Conservation (phyloP, 1,139 yeast genomes). For the Yamadazyma diddensiae region DNA sequence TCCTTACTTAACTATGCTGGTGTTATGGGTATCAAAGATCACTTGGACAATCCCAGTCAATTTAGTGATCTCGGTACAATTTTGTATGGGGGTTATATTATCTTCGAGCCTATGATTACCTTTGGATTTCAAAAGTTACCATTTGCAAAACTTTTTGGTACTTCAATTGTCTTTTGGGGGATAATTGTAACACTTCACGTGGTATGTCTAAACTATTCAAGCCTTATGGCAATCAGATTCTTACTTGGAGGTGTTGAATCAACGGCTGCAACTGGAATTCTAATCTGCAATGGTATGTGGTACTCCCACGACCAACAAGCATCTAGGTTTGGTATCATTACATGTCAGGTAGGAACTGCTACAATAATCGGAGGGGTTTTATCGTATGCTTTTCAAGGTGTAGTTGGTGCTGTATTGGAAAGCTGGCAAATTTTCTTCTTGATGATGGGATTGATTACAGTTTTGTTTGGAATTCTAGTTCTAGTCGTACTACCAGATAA, state of each 20-base stretch:
- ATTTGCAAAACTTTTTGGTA: conserved; percentile 36
- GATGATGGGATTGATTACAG: conserved; percentile 35
- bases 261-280: conserved; percentile 44
- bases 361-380: conserved; percentile 40
- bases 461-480: conserved; percentile 28
- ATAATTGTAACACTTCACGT: conserved; percentile 32
- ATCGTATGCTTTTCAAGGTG: conserved; percentile 42
- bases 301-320: conserved; percentile 38
- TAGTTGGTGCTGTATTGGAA: conserved; percentile 21
- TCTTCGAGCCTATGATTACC: conserved; percentile 44
- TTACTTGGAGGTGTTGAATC: conserved; percentile 42
- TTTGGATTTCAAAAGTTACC: conserved; percentile 37
- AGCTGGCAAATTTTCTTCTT: conserved; percentile 42
- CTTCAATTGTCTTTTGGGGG: conserved; percentile 42
- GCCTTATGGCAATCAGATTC: conserved; percentile 40
- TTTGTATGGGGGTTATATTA: conserved; percentile 44
- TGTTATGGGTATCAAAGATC: conserved; percentile 47
- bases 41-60: conserved; percentile 29
- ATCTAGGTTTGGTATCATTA: conserved; percentile 35
- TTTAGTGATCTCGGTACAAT: conserved; percentile 43
- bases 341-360: conserved; percentile 38
- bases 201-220: conserved; percentile 35
- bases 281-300: conserved; percentile 42
- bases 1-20: conserved; percentile 45
- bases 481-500: conserved; percentile 30